Evolutionary conservation across 2,329 filamentous ascomycete species (phyloP), one percentile per base, ranked within the genome.

Genomic region (Neopestalotiopsis clavispora): DNA sequence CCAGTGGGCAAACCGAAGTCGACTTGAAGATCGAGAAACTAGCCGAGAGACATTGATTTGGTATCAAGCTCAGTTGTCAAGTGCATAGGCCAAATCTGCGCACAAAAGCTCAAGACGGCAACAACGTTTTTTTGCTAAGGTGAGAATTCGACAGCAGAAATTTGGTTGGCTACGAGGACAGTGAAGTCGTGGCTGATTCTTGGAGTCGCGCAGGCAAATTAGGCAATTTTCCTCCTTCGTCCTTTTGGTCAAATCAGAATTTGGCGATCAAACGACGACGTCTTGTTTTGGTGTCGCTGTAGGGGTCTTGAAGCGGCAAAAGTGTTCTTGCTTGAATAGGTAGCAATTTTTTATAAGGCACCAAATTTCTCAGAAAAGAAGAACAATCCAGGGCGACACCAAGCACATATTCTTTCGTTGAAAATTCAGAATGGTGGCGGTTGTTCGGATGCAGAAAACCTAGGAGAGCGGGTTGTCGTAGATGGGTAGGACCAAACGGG

Each of bases 401-500:
- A 9, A 23, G 45, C 45, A 52, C 17, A 52, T 38, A 38, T 6
- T 38, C 2, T 52, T 0, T n/a, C 20, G 45, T 52, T n/a, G 45
- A 52, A 52, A 9, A 23, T 52, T 28, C n/a, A 13, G 23, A 52
- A 49, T 34, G 32, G 20, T 17, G 23, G 40, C 28, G 38, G 34
- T 17, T 65, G 20, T 12, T 52, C 20, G 42, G 38, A 28, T 20
- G 32, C 6, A 58, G 38, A 28, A 45, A 52, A n/a, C 28, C 23
- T 57, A 17, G 52, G 32, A 45, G 12, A 32, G 34, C 32, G 32
- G 49, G 49, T 9, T 30, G 49, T 28, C 42, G 34, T 60, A 4
- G 34, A 45, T 67, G 30, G 13, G 59, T 65, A 67, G 32, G 65
- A 64, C 58, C 13, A 66, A 32, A 38, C 38, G 34, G 32, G 52